These are phyloP conservation scores for Tricladium varicosporioides DNA, from an alignment of 2,329 filamentous ascomycete species.

Conservation along the genomic window DNA sequence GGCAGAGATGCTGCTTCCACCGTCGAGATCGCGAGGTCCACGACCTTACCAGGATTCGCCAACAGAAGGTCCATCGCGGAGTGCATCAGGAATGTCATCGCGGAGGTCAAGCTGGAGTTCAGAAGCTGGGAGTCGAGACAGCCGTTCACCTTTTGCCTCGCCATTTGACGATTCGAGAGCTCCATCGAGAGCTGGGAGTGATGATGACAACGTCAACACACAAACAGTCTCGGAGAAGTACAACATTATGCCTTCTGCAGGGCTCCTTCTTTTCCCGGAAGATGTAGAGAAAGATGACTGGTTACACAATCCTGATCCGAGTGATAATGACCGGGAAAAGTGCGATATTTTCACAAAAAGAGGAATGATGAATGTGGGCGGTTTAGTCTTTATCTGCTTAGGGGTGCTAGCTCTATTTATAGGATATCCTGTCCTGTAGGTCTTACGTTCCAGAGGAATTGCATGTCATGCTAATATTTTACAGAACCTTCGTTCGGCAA, in stretches of 20 bases:
- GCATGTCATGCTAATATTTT: conserved; percentile 23
- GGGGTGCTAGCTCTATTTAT: conserved; percentile 66
- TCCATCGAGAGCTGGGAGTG: conserved; percentile 46
- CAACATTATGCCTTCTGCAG: conserved; percentile 67
- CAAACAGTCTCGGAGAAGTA: conserved; percentile 74
- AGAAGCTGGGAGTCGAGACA: conserved; percentile 52
- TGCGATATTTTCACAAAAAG: conserved; percentile 64
- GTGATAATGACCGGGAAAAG: conserved; percentile 58
- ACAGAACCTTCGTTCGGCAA: conserved; percentile 55
- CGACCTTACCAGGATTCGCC: conserved; percentile 51
- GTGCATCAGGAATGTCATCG: conserved; percentile 49
- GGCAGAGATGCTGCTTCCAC: conserved; percentile 50
- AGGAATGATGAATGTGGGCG: conserved; percentile 64
- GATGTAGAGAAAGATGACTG: conserved; percentile 74
- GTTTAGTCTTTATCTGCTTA: conserved; percentile 55
- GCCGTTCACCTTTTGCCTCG: conserved; percentile 38
- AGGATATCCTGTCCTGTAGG: conserved; percentile 68
- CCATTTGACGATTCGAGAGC: conserved; percentile 37
- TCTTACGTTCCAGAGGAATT: conserved; percentile 14
- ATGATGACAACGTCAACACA: conserved; percentile 65
- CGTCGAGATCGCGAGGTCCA: conserved; percentile 43
- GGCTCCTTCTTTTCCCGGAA: conserved; percentile 65
- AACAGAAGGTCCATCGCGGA: conserved; percentile 42
- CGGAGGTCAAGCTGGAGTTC: conserved; percentile 65
- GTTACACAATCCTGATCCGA: conserved; percentile 67